Conservation (phyloP, 345 rosid species). For the Gossypium mustelinum region DNA sequence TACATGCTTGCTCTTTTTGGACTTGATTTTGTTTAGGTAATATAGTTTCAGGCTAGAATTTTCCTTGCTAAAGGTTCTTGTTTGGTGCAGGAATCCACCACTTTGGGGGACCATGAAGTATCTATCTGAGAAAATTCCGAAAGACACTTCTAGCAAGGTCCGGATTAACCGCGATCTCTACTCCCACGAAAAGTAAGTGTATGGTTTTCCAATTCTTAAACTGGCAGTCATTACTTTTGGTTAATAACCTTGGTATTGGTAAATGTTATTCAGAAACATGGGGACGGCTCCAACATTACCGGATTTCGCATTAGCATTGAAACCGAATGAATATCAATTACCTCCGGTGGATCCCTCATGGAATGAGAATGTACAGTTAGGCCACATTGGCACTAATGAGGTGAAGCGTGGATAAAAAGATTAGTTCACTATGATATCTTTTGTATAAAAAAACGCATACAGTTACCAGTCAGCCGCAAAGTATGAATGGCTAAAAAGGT, state of each 20-base stretch:
- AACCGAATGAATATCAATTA: conserved; percentile 86
- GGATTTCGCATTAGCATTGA: conserved; percentile 82
- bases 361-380: conserved; percentile 32
- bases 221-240: neutral
- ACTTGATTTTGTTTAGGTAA: neutral
- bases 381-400: conserved; percentile 24
- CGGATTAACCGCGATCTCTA: conserved; percentile 89
- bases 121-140: conserved; percentile 86
- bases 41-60: neutral
- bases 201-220: neutral
- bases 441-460: neutral
- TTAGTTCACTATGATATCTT: conserved; percentile 3
- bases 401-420: conserved; percentile 28
- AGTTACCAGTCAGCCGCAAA: conserved; percentile 8
- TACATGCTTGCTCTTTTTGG: neutral
- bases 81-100: conserved; percentile 66
- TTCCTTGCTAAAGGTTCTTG: neutral
- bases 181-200: conserved; percentile 76
- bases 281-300: conserved; percentile 97
- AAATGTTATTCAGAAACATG: conserved; percentile 57
- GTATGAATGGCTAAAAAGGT: conserved; percentile 5
- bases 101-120: conserved; percentile 88
- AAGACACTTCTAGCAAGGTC: conserved; percentile 88
- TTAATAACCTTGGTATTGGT: neutral
- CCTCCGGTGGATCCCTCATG: conserved; percentile 55